These are phyloP conservation scores for Colletotrichum tropicicola DNA, from an alignment of 2,329 filamentous ascomycete species.

Conservation along the genomic window DNA sequence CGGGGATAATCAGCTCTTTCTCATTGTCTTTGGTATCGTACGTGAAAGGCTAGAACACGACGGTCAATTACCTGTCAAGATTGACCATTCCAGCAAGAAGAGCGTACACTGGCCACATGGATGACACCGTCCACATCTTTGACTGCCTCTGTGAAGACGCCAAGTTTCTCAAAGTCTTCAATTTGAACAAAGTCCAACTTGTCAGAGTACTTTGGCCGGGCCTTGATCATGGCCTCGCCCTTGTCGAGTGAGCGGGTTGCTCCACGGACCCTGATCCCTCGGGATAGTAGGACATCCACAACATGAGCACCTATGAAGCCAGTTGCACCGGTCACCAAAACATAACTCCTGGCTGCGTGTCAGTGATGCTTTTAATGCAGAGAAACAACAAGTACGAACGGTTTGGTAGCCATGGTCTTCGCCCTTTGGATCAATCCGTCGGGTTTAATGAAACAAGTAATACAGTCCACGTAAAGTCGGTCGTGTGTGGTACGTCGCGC, in stretches of 20 bases:
- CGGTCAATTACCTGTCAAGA: not conserved
- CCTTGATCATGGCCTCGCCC: slow-evolving; percentile 44
- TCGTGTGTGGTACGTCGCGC: not conserved
- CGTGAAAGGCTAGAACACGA: slow-evolving; percentile 47
- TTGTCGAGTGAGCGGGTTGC: slow-evolving; percentile 40
- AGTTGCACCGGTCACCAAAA: slow-evolving; percentile 16
- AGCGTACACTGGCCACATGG: slow-evolving; percentile 51
- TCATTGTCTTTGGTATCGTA: slow-evolving; percentile 54
- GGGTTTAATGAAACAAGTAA: not conserved
- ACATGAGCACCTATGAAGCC: slow-evolving; percentile 41
- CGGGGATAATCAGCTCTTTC: slow-evolving; percentile 53
- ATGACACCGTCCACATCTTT: slow-evolving; percentile 52
- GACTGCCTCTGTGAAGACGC: slow-evolving; percentile 46
- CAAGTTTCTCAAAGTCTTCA: slow-evolving; percentile 48
- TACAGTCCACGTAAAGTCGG: not conserved
- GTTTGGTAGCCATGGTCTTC: not conserved
- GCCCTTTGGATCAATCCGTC: too few relatives aligned
- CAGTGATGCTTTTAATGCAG: not conserved
- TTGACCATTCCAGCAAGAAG: not conserved
- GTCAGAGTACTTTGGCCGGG: slow-evolving; percentile 43
- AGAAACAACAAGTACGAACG: not conserved
- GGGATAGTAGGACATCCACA: slow-evolving; percentile 40
- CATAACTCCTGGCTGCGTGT: slow-evolving; percentile 14
- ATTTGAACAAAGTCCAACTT: slow-evolving; percentile 53
- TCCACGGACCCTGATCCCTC: slow-evolving; percentile 42